Base-by-base conservation (phyloP, 1,284 basidiomycete species). In the Sanghuangporus sanghuang region DNA sequence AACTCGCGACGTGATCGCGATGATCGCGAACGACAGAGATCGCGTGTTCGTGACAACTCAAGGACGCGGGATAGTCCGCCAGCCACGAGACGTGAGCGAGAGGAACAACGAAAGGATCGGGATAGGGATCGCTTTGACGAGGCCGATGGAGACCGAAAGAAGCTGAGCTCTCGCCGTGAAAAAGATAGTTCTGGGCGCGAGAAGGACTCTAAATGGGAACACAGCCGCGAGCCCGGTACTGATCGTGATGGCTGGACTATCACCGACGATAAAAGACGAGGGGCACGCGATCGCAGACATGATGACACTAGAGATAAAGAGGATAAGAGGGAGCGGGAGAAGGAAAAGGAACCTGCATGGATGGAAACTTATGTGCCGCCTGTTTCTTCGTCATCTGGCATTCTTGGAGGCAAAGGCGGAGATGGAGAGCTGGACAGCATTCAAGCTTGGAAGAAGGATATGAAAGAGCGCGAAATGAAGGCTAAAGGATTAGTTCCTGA, bases 291-390 rank as follows among this genome's bases (percentile, higher is more conserved):
- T 55, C 80, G 81, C 66, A 82, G 84, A 64, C 65, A 73, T 50
- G 79, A 75, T 14, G 70, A 72, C 60, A 71, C 67, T n/a, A 73
- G 71, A 44, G 86, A 88, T 38, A 75, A 73, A 21, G 83, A 80
- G 69, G 83, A 84, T 48, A 78, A 78, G 64, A 85, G 78, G 54
- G 84, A 85, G 55, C 76, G 81, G 67, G 85, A 87, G 69, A 85
- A 82, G 71, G 90, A 91, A 77, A 92, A 87, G 69, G 90, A 93
- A 71, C 93, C 92, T 21, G 92, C 92, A 16, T 95, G 92, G 92
- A 93, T 95, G 90, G 91, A 92, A 67, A 87, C 90, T n/a, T 92
- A 93, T 70, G 81, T 90, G 66, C 86, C 89, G 21, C 52, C 69
- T 2, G 78, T 75, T 50, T 79, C 80, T 48, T 72, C 81, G n/a